Conservation (phyloP, 371 early-diverging fungal species). For the Apophysomyces variabilis region DNA sequence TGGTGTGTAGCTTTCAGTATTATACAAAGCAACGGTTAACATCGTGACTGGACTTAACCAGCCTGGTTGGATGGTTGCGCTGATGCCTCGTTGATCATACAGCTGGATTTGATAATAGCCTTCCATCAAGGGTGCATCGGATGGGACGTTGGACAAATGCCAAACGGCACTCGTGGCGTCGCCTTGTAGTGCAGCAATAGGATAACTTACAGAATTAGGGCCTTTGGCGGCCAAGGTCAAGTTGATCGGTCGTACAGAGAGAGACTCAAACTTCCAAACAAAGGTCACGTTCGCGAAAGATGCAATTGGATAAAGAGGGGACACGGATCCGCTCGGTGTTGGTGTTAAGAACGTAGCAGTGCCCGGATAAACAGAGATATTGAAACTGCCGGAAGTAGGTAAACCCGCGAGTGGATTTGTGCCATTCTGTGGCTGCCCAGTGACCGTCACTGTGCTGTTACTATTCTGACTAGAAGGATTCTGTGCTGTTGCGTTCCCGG, state of each 20-base stretch:
- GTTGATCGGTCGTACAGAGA: constrained; percentile 24
- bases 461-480: background rate
- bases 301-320: constrained; percentile 23
- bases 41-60: constrained; percentile 33
- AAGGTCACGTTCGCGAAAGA: constrained; percentile 26
- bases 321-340: constrained; percentile 12
- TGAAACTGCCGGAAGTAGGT: constrained; percentile 25
- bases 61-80: constrained; percentile 27
- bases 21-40: constrained; percentile 36
- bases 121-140: constrained; percentile 18
- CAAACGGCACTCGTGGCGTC: constrained; percentile 24
- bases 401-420: constrained; percentile 12
- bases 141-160: constrained; percentile 18
- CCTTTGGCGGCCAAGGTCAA: constrained; percentile 23
- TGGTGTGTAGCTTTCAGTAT: constrained; percentile 30
- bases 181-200: constrained; percentile 18
- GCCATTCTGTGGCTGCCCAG: background rate
- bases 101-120: constrained; percentile 25
- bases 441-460: background rate
- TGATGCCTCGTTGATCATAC: constrained; percentile 30
- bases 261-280: constrained; percentile 20
- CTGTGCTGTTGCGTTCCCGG: no score
- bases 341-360: constrained; percentile 22
- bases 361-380: constrained; percentile 21
- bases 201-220: constrained; percentile 23